A percentile compares a stretch with the other conserved stretches of the same genome.
phyloP scores from a whole-genome alignment of 2,329 filamentous ascomycete species.

The Colletotrichum theobromicola region DNA sequence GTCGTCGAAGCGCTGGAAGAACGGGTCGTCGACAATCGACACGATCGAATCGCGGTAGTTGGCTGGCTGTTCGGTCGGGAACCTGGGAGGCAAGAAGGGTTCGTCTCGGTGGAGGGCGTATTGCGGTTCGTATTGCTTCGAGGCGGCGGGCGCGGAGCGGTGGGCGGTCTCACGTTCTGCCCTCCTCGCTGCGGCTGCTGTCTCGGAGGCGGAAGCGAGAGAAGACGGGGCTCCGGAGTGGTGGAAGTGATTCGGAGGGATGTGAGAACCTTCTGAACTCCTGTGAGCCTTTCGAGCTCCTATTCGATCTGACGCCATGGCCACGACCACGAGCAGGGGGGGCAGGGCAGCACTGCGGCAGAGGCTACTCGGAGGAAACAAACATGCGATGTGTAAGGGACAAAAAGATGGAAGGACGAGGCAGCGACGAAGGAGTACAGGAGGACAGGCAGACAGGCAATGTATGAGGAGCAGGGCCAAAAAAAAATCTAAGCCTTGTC shows the following conservation, averaged over 20 bases:
- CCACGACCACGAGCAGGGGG: conserved; percentile 16
- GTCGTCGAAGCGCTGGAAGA: conserved; percentile 54
- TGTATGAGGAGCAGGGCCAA: neutral
- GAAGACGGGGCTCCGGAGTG: neutral
- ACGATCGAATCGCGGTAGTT: conserved; percentile 52
- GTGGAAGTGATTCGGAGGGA: conserved; percentile 14
- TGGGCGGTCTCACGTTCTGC: conserved; percentile 22
- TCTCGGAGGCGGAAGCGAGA: conserved; percentile 3
- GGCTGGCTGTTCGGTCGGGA: conserved; percentile 27
- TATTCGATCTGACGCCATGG: conserved; percentile 22
- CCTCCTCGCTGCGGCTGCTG: conserved; percentile 3
- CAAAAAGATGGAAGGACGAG: neutral
- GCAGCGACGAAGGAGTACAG: neutral
- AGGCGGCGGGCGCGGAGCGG: conserved; percentile 22
- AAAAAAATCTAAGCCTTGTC: neutral
- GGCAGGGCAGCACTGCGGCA: neutral
- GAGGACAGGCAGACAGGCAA: neutral
- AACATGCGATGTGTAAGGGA: neutral
- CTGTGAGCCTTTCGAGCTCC: conserved; percentile 24
- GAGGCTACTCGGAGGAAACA: neutral
- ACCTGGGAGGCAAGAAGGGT: conserved; percentile 23
- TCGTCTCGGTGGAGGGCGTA: conserved; percentile 21
- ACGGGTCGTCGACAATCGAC: conserved; percentile 61
- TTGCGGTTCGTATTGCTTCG: conserved; percentile 21
- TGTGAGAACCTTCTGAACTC: conserved; percentile 23